Evolutionary conservation across 345 rosid genomes (phyloP).

Genomic region (Limnanthes douglasii): DNA sequence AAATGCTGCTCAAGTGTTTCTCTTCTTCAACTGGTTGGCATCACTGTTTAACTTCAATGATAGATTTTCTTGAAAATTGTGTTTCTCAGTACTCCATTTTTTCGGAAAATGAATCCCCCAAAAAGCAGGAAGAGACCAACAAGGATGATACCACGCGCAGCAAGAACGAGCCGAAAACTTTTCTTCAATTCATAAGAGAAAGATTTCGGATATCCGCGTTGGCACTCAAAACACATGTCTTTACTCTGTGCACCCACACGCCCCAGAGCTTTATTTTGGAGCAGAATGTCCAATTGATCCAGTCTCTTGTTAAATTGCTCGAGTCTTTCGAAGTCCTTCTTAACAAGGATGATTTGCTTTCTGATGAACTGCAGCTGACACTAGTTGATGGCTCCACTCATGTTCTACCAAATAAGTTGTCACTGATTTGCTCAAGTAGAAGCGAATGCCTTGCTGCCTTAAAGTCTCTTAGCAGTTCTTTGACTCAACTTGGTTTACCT

Average conservation of each 20-base stretch:
- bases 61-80: slow-evolving; percentile 13
- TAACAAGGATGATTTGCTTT: slow-evolving; percentile 4
- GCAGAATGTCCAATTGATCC: slow-evolving; percentile 5
- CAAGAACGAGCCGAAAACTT: background rate
- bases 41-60: slow-evolving; percentile 10
- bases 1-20: slow-evolving; percentile 11
- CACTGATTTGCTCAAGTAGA: slow-evolving; percentile 3
- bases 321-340: slow-evolving; percentile 10
- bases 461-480: slow-evolving; percentile 4
- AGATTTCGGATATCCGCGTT: background rate
- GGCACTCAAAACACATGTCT: slow-evolving; percentile 12
- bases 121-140: background rate
- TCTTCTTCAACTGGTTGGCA: slow-evolving; percentile 20
- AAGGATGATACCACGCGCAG: background rate
- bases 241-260: slow-evolving; percentile 15
- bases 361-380: slow-evolving; percentile 10
- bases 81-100: slow-evolving; percentile 2
- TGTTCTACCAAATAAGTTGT: background rate
- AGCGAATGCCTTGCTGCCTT: slow-evolving; percentile 15
- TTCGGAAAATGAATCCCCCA: background rate
- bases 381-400: background rate
- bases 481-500: slow-evolving; percentile 13
- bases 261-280: slow-evolving; percentile 10
- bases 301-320: slow-evolving; percentile 9
- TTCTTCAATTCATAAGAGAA: slow-evolving; percentile 13